Base-by-base conservation (phyloP, 1,284 basidiomycete genomes). In the Cryptococcus jaspeensis region DNA sequence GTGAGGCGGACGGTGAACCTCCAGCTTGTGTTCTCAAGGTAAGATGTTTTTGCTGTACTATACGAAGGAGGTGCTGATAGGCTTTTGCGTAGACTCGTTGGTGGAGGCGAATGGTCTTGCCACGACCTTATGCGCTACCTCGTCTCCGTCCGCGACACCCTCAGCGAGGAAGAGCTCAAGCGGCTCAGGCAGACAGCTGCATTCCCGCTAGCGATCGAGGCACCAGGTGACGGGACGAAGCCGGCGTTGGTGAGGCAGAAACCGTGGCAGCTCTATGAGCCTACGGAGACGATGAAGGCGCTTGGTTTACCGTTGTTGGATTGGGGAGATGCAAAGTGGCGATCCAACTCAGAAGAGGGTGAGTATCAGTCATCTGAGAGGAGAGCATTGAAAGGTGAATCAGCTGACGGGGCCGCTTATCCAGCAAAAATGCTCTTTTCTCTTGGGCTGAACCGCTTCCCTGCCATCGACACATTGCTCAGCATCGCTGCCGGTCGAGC, bases 1-100 rank as follows among this genome's bases (percentile, higher is more conserved):
- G 91, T 98, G 11, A 84, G 92, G 22, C 89, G 87, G 67, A 94
- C 97, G 65, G 92, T 98, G 12, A 90, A 95, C 56, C 80, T 95
- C 1, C 90, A 94, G 71, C 80, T 93, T 4, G 81, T 93, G n/a
- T 94, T 93, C 69, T 84, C 86, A 58, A 81, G 89, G 87, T 89
- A 58, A 57, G 80, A 65, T 56, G 16, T 20, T 5, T 8, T 25
- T 8, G 40, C 51, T 58, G 22, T 65, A 52, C n/a, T 55, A 11
- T 53, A 8, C 25, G 7, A 39, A 5, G 25, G 2, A 42, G 25
- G 15, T 7, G 44, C 56, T 53, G 25, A 53, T 46, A 13, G 36
- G 32, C 22, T 37, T 16, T 20, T 22, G 16, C 22, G 20, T 52
- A 91, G 90, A 66, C 61, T 78, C 15, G 64, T 78, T 20, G 75